These are phyloP conservation scores for Phytophthora hybrid DNA, from an alignment of 352 stramenopile genomes.

Conservation along the genomic window DNA sequence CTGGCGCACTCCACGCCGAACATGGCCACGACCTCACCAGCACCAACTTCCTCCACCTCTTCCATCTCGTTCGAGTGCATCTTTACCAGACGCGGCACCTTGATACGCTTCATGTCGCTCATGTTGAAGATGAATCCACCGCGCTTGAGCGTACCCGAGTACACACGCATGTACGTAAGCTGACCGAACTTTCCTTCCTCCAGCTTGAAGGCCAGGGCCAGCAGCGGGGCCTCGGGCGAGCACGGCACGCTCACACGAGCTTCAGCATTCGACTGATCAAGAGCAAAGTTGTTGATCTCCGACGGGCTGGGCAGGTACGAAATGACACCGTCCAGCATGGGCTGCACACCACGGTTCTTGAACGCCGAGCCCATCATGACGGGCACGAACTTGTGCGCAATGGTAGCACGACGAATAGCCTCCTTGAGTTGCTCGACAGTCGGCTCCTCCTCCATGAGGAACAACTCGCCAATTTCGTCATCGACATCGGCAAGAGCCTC, in stretches of 20 bases:
- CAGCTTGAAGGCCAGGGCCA: slow-evolving; percentile 99
- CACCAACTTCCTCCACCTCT: slow-evolving; percentile 95
- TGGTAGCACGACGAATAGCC: slow-evolving; percentile 95
- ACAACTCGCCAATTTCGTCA: slow-evolving; percentile 99
- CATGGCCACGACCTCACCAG: slow-evolving; percentile 98
- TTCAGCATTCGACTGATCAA: slow-evolving; percentile 95
- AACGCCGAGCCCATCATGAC: slow-evolving; percentile 99
- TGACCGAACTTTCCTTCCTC: slow-evolving; percentile 99
- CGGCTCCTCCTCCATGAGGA: slow-evolving; percentile 98
- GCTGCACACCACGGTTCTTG: slow-evolving; percentile 98
- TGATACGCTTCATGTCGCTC: slow-evolving; percentile 93
- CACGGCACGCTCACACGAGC: slow-evolving; percentile 89
- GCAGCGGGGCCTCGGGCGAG: slow-evolving; percentile 89
- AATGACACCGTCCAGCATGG: slow-evolving; percentile 98
- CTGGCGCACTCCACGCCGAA: slow-evolving; percentile 99
- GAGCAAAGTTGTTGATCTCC: slow-evolving; percentile 96
- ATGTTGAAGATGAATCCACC: slow-evolving; percentile 91
- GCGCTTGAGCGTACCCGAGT: slow-evolving; percentile 88
- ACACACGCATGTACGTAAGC: slow-evolving; percentile 98
- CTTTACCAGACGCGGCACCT: slow-evolving; percentile 97
- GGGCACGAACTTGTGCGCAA: slow-evolving; percentile 98
- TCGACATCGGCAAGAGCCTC: slow-evolving; percentile 97
- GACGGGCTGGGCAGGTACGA: slow-evolving; percentile 96
- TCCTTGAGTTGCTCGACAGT: slow-evolving; percentile 91
- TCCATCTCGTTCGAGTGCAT: slow-evolving; percentile 99